phyloP scores from a whole-genome alignment of 1,284 basidiomycete genomes.

The Ceratobasidium sp. region DNA sequence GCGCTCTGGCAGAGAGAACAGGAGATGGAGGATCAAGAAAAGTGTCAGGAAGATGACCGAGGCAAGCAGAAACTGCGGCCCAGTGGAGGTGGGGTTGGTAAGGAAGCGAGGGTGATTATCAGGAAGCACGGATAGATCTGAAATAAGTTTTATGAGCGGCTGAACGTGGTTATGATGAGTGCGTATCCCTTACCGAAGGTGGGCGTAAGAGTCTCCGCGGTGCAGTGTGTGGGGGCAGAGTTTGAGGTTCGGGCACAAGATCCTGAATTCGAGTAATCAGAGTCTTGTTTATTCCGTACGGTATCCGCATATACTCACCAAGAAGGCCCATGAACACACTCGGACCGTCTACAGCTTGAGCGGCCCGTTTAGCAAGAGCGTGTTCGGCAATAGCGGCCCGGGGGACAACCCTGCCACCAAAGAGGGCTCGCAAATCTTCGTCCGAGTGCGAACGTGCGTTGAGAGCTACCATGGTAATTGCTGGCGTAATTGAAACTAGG shows the following conservation, averaged over 20 bases:
- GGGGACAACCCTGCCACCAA: constrained; percentile 31
- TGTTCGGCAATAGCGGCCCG: constrained; percentile 31
- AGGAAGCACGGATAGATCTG: constrained; percentile 71
- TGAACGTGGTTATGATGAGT: neutral
- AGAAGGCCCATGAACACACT: constrained; percentile 70
- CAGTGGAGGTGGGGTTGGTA: constrained; percentile 65
- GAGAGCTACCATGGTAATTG: constrained; percentile 49
- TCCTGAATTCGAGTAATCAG: constrained; percentile 53
- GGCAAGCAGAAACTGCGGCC: constrained; percentile 69
- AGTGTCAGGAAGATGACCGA: constrained; percentile 65
- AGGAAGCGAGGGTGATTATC: constrained; percentile 63
- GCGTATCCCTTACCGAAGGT: constrained; percentile 60
- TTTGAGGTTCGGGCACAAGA: constrained; percentile 68
- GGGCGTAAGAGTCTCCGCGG: constrained; percentile 62
- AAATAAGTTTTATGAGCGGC: constrained; percentile 26
- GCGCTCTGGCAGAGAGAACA: constrained; percentile 70
- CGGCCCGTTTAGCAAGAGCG: constrained; percentile 26
- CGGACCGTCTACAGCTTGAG: constrained; percentile 66
- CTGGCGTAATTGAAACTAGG: constrained; percentile 68
- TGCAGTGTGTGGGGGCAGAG: constrained; percentile 62
- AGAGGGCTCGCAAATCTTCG: constrained; percentile 43
- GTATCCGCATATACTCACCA: constrained; percentile 53
- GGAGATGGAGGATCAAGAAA: constrained; percentile 71
- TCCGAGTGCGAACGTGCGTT: constrained; percentile 50
- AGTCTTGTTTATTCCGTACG: constrained; percentile 30